Evolutionary conservation across 2,329 filamentous ascomycete genomes (phyloP), one percentile per base, ranked within the genome.

Genomic region (Conoideocrella luteorostrata): DNA sequence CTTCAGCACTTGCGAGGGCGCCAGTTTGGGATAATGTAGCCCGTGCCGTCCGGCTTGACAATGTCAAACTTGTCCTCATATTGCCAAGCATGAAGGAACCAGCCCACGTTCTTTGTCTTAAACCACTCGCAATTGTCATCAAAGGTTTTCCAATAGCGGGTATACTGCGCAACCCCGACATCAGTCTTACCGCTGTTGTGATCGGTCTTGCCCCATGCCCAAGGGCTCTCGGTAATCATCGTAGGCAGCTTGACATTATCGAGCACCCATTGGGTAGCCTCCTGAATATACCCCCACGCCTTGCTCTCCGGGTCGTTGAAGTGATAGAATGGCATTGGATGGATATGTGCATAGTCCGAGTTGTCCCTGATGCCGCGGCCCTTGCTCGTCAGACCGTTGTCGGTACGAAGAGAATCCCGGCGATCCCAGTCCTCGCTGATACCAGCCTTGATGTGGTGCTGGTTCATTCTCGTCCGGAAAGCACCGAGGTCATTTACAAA

Each of bases 381-480:
- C 23, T 50, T 36, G 13, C 44, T 41, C 6, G 43, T 47, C 18
- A 52, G 47, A 13, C 43, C 45, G 29, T 46, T 29, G 29, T 15
- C 43, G 37, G 35, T 44, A 28, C 44, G 50, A 47, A 53, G 47
- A 37, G 33, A 45, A n/a, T 49, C 50, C 11, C 44, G 51, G 3
- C 50, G 43, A 39, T 53, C 51, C 49, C 51, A 53, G 23, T 53
- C 51, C 34, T 53, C 51, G 29, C 49, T 50, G 39, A 53, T 52
- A 3, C 49, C 51, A 12, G 43, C 51, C 15, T 43, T 43, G 17
- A 52, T 50, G 7, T 45, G 32, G 29, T 46, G 42, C 15, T 28
- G 12, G 18, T 50, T 50, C 33, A 53, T 40, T 3, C 24, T 43
- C 2, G 35, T 35, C 18, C 46, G 49, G 46, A 53, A 52, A 17